Base-by-base conservation (phyloP, 2,329 filamentous ascomycete genomes). In the Fusarium pseudoanthophilum region DNA sequence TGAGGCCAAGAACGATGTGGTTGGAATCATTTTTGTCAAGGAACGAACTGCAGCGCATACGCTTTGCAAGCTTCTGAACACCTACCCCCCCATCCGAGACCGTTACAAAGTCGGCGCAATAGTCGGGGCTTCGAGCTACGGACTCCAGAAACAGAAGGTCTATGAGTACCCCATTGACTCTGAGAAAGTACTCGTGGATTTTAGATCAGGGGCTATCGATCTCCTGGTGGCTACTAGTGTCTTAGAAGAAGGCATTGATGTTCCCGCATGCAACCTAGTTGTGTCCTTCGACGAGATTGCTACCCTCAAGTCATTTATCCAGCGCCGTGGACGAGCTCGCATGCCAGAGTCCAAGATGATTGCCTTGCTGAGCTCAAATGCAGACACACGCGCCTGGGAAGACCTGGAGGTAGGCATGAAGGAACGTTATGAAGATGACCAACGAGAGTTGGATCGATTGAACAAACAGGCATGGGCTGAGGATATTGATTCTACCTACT, bases 371-470 rank as follows among this genome's bases (percentile, higher is more conserved):
- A 68, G 73, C 9, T 78, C 78, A 2, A 75, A 71, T 3, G 64
- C 75, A 7, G 71, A 77, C 14, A 70, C 80, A 5, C 70, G 80
- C 6, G 85, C 87, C 32, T 97, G 93, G 92, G 83, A 89, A 32
- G 77, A 79, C 0, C 84, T 96, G 21, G 95, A 98, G 78, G 80
- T 85, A 7, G 84, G 89, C n/a, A 95, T 97, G 92, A 92, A 91
- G 74, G 79, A 82, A 52, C 86, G 87, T 1, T 97, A 94, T 75
- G 87, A 91, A 69, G 87, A 93, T 49, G 90, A 94, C 11, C 80
- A 87, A 68, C 89, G 0, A 52, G 73, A 83, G 5, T 73, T 88
- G 7, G 90, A 93, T 71, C 83, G 87, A 4, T 71, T 40, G 0
- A 78, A 85, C 51, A 73, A 83, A 5, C 74, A 88, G 7, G 90